phyloP scores from a whole-genome alignment of 768 basidiomycete species.

The Trametes elegans region DNA sequence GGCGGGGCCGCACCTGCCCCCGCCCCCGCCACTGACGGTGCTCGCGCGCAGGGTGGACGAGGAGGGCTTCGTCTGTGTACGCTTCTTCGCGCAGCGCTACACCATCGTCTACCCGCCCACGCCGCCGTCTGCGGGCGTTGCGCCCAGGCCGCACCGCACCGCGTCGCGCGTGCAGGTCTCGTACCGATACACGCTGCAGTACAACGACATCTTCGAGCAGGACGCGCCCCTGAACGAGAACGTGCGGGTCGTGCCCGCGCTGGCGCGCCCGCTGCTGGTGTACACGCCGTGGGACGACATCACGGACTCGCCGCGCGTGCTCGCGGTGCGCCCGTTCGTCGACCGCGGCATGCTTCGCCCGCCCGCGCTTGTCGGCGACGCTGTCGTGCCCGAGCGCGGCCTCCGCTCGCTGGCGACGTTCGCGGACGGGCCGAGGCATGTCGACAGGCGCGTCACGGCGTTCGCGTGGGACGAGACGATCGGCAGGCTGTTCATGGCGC shows the following conservation, averaged over 20 bases:
- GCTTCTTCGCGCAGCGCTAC: slow-evolving; percentile 9
- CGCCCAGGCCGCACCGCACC: background rate
- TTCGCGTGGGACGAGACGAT: slow-evolving; percentile 67
- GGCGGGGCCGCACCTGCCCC: background rate
- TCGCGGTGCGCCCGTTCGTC: slow-evolving; percentile 5
- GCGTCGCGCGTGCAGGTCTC: background rate
- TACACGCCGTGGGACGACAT: slow-evolving; percentile 6
- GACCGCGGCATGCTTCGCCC: background rate
- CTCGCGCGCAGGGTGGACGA: background rate
- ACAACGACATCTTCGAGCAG: background rate
- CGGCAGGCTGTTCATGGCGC: slow-evolving; percentile 55
- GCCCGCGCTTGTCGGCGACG: background rate
- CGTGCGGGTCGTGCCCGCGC: slow-evolving; percentile 9
- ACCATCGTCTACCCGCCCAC: background rate
- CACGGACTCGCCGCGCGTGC: slow-evolving; percentile 14
- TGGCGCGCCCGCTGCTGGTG: slow-evolving; percentile 12
- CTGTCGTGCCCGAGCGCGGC: background rate
- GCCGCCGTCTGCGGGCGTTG: background rate
- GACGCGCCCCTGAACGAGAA: background rate
- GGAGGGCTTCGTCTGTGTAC: slow-evolving; percentile 4
- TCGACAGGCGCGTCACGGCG: slow-evolving; percentile 37
- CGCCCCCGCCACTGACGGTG: slow-evolving; percentile 3
- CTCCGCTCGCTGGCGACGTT: background rate
- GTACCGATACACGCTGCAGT: background rate
- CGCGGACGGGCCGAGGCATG: slow-evolving; percentile 8